Conservation (phyloP, 257 asterid species). For the Catharanthus roseus region DNA sequence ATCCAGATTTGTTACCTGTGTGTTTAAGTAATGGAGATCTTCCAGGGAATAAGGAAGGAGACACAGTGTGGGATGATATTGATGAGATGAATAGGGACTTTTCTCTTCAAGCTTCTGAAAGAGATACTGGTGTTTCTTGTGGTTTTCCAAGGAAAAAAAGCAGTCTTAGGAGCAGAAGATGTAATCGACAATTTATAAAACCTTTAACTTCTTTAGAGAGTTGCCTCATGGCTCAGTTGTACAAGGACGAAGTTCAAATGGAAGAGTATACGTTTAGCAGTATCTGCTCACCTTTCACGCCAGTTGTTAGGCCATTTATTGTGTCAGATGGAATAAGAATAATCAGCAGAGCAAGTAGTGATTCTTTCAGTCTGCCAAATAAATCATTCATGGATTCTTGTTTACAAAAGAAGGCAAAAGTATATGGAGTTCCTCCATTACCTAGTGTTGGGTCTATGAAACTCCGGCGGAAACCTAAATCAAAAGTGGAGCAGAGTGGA, state of each 20-base stretch:
- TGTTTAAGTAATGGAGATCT: conserved; percentile 21
- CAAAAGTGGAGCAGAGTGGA: conserved; percentile 21
- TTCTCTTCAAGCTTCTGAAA: conserved; percentile 28
- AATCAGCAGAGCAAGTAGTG: conserved; percentile 31
- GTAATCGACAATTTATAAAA: conserved; percentile 29
- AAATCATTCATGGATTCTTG: conserved; percentile 18
- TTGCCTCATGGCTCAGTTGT: conserved; percentile 81
- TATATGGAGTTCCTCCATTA: conserved; percentile 53
- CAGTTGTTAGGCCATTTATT: conserved; percentile 42
- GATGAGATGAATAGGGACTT: conserved; percentile 28
- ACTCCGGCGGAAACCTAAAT: conserved; percentile 25
- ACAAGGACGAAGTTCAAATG: conserved; percentile 36
- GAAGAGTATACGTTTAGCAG: conserved; percentile 39
- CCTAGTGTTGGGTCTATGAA: conserved; percentile 35
- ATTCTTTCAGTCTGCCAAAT: conserved; percentile 23
- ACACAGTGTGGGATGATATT: conserved; percentile 20
- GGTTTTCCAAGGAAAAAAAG: conserved; percentile 42
- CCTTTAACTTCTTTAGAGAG: conserved; percentile 73
- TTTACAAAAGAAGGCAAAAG: conserved; percentile 14
- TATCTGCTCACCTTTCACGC: conserved; percentile 26
- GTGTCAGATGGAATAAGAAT: conserved; percentile 56
- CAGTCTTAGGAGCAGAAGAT: conserved; percentile 46
- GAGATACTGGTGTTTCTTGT: conserved; percentile 34
- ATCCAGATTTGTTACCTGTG: conserved; percentile 17
- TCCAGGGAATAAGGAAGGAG: conserved; percentile 24